Evolutionary conservation across 176 grass and related monocot species (phyloP), one percentile per base, ranked within the genome.

Genomic region (Saccharum spontaneum): DNA sequence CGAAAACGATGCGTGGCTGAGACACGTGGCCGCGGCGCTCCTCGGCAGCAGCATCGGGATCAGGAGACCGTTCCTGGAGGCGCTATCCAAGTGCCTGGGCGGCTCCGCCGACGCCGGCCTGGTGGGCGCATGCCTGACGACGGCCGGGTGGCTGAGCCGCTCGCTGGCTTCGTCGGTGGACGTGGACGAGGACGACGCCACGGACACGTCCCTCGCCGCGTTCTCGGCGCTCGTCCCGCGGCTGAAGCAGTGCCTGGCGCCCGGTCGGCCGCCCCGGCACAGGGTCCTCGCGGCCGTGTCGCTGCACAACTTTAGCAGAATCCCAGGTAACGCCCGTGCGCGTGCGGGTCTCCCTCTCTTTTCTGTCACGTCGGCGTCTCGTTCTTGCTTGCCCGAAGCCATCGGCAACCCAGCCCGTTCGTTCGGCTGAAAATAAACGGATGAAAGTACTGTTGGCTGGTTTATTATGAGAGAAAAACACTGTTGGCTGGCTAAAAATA

Each of bases 201-300:
- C 52, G 48, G 86, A 79, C 66, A 22, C 83, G 77, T 86, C 83
- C 48, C 82, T 92, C n/a, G 74, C 83, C 9, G 85, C 86, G 49
- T 95, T 95, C 73, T 86, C 83, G 49, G 83, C 79, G 7, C 85
- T 95, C 59, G 76, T 92, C 20, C 88, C 85, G 74, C 83, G 49
- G 34, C 71, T 90, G 3, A 88, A 86, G 54, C 66, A 65, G 39
- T 83, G 82, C 76, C 72, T 88, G 7, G 48, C 75, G 30, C 52
- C 54, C 28, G 45, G 12, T 37, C 41, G 77, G 66, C 81, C 80
- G 0, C 13, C 57, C 9, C 78, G 80, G 45, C 74, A 86, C 67
- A 78, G 88, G 68, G 86, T 90, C 16, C 88, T 92, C 18, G 86
- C 88, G 10, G 79, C 80, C 37, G 61, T 84, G 44, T 84, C 90